Evolutionary conservation across 1,284 basidiomycete genomes (phyloP).

Genomic region (Trichosporon ovoides): DNA sequence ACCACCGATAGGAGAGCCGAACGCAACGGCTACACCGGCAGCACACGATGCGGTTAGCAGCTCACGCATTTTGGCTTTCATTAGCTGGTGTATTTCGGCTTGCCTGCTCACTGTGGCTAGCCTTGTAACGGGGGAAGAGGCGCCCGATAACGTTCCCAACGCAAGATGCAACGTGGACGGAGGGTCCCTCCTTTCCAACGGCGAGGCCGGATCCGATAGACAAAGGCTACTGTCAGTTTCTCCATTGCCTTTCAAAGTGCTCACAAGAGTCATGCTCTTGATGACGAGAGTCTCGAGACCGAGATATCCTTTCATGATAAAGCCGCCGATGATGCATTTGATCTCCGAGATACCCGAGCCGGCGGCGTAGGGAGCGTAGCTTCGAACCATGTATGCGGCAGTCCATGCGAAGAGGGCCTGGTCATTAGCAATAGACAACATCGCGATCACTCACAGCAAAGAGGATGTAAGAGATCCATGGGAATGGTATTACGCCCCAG

Average conservation of each 20-base stretch:
- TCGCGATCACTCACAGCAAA: conserved; percentile 66
- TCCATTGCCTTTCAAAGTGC: conserved; percentile 31
- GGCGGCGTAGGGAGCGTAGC: conserved; percentile 89
- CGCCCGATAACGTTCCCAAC: conserved; percentile 83
- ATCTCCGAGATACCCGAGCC: conserved; percentile 99
- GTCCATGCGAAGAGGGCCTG: conserved; percentile 73
- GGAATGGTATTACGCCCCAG: conserved; percentile 75
- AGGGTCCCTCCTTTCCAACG: conserved; percentile 97
- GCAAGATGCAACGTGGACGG: conserved; percentile 94
- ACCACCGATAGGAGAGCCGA: conserved; percentile 95
- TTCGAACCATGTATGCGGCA: conserved; percentile 80
- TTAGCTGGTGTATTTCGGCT: background rate
- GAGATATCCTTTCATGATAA: conserved; percentile 92
- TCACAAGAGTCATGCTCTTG: conserved; percentile 83
- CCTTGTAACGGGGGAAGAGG: conserved; percentile 72
- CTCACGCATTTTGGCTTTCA: conserved; percentile 85
- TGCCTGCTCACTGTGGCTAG: conserved; percentile 68
- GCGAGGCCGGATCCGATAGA: conserved; percentile 95
- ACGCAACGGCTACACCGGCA: conserved; percentile 94
- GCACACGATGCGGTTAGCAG: conserved; percentile 93
- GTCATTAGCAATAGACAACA: background rate
- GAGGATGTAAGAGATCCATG: conserved; percentile 80
- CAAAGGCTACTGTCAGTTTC: conserved; percentile 62
- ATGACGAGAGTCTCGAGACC: conserved; percentile 82
- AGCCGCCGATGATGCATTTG: conserved; percentile 96